Base-by-base conservation (phyloP, 2,329 filamentous ascomycete species). In the Helotiales sp. region DNA sequence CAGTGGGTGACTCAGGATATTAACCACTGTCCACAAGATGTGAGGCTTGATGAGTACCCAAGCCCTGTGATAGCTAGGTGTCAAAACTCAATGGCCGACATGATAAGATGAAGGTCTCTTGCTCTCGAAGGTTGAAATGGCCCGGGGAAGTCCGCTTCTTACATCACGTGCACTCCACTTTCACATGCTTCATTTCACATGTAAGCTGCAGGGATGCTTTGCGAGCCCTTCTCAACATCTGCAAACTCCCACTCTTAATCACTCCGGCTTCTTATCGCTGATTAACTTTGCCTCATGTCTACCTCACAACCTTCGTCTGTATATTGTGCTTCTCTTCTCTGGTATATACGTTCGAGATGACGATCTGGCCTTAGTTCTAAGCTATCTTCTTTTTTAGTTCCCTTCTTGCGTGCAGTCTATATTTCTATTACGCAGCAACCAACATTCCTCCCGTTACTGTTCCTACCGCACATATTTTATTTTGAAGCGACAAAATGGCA, bases 121-220 rank as follows among this genome's bases (percentile, higher is more conserved):
- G n/a, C n/a, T n/a, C n/a, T n/a, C n/a, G n/a, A n/a, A n/a, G n/a
- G n/a, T n/a, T n/a, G n/a, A n/a, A n/a, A n/a, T n/a, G n/a, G n/a
- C n/a, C n/a, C n/a, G n/a, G n/a, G n/a, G 19, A 44, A 44, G 12
- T 44, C 40, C n/a, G 36, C 36, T 9, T 12, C n/a, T 40, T 24
- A n/a, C 4, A 31, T 8, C 46, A 48, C 46, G 46, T 48, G 46
- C 29, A 48, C 24, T 27, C 46, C 49, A 52, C 33, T 42, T 52
- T 44, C 50, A 27, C 49, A 51, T 36, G 48, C 29, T 24, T 17
- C 13, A 36, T 24, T 55, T 55, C 52, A 55, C 52, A 55, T 55
- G 52, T 44, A 24, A 52, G 36, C 40, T 22, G 49, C 52, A 24
- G 24, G 42, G 44, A 40, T 55, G 15, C 36, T 36, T 52, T 36